Base-by-base conservation (phyloP, 345 rosid species). In the Bruguiera sexangula region DNA sequence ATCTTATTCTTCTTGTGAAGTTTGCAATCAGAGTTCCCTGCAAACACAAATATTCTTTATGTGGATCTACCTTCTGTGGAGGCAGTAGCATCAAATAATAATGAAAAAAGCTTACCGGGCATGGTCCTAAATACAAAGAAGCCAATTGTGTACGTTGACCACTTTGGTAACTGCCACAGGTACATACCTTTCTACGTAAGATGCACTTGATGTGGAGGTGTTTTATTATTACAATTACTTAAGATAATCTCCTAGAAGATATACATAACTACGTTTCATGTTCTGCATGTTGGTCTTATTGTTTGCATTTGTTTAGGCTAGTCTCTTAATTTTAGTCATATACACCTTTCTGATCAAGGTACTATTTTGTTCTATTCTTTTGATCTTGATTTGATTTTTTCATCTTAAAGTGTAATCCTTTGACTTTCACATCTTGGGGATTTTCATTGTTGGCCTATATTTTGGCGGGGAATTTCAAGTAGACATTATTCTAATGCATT, bases 31-130 rank as follows among this genome's bases (percentile, higher is more conserved):
- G 86, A 86, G 51, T 88, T 88, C 81, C 98, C 93, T 73, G 96
- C 98, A 75, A 93, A 93, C 81, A 94, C 97, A 65, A 94, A 94
- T 78, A 91, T 94, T 72, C 82, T 94, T 19, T 91, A 89, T 63
- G 90, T 94, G 75, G 93, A 88, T 83, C 80, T 94, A 78, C 79
- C 74, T 62, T 80, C 96, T 19, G 87, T 83, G 27, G 92, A 88
- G 80, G 69, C 75, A 65, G 75, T 91, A 83, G 96, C 83, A 68
- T 89, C 95, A 31, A 76, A 85, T 51, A 80, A 83, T 57, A 82
- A 63, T 68, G 87, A 71, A 74, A 86, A 77, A 70, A 80, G 96
- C 78, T 83, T 94, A 79, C 98, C 97, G 31, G 94, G 92, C 60
- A 80, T 91, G 91, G 95, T 94, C 74, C 78, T 91, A 27, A 89